Percentiles rank a stretch among this genome's conserved stretches.
phyloP scores from a whole-genome alignment of 208 protist species.

The Crithidia fasciculata region DNA sequence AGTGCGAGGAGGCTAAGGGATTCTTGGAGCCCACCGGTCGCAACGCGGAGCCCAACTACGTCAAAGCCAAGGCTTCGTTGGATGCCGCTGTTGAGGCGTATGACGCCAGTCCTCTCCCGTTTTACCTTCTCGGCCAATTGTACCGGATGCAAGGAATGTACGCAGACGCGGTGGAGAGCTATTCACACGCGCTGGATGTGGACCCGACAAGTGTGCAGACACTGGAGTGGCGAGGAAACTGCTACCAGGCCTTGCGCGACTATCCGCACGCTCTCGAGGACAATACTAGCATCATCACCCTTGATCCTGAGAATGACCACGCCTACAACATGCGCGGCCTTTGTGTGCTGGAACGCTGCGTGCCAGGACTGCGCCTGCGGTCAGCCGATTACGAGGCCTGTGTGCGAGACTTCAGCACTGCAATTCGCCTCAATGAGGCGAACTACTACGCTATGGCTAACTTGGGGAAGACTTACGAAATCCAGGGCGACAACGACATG shows the following conservation, averaged over 20 bases:
- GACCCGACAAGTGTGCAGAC: slow-evolving; percentile 64
- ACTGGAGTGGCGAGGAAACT: slow-evolving; percentile 76
- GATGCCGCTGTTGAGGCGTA: slow-evolving; percentile 84
- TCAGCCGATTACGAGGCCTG: slow-evolving; percentile 73
- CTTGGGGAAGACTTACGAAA: slow-evolving; percentile 87
- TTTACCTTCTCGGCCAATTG: slow-evolving; percentile 75
- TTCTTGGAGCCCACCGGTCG: slow-evolving; percentile 73
- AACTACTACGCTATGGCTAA: slow-evolving; percentile 95
- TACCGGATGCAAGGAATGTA: slow-evolving; percentile 62
- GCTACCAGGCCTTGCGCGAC: slow-evolving; percentile 69
- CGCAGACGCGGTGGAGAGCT: slow-evolving; percentile 78
- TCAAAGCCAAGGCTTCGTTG: slow-evolving; percentile 76
- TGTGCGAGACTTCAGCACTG: slow-evolving; percentile 84
- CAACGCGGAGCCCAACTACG: slow-evolving; percentile 70
- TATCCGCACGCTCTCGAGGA: slow-evolving; percentile 83
- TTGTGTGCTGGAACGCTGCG: slow-evolving; percentile 64
- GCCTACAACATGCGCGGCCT: slow-evolving; percentile 93
- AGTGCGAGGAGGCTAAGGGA: slow-evolving; percentile 71
- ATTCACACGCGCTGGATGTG: slow-evolving; percentile 75
- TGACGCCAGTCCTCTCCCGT: slow-evolving; percentile 57
- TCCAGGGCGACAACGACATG: slow-evolving; percentile 71
- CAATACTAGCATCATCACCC: slow-evolving; percentile 84
- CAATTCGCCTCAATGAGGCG: slow-evolving; percentile 86
- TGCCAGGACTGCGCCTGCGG: slow-evolving; percentile 81
- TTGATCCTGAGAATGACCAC: slow-evolving; percentile 91